Percentiles rank a stretch among this genome's conserved stretches.
Conservation (phyloP, 306 rosid species). For the Vachellia collinsii region DNA sequence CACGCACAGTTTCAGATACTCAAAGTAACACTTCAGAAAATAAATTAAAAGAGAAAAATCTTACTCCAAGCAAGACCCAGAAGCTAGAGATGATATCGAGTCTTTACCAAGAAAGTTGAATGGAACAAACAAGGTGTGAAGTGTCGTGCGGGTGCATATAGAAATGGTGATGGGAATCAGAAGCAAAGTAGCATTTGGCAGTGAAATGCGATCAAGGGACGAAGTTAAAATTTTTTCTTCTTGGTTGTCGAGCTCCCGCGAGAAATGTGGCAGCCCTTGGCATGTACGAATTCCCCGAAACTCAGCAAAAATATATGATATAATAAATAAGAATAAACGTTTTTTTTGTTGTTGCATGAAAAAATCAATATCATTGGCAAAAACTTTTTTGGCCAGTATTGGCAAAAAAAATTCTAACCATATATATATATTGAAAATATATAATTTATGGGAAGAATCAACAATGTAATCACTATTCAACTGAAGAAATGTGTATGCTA, state of each 20-base stretch:
- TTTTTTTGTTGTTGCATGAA: no score
- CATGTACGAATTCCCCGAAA: not conserved
- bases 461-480: no score
- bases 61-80: constrained; percentile 9
- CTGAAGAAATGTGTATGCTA: no score
- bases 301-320: not conserved
- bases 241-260: constrained; percentile 51
- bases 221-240: constrained; percentile 27
- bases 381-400: no score
- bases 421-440: no score
- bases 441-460: no score
- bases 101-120: not conserved
- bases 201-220: not conserved
- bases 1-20: constrained; percentile 17
- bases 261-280: constrained; percentile 39
- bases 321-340: no score
- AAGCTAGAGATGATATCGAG: constrained; percentile 21
- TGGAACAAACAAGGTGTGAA: not conserved
- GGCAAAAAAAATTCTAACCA: no score
- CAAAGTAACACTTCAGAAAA: constrained; percentile 27
- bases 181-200: constrained; percentile 28
- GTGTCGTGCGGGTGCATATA: not conserved
- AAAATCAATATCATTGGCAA: no score
- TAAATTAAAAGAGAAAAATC: constrained; percentile 24
- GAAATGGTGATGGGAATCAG: not conserved